Percentiles rank a stretch among this genome's conserved stretches.
These are phyloP conservation scores for Coemansia sp. DNA, from an alignment of 192 early-diverging fungal species.

Conservation along the genomic window DNA sequence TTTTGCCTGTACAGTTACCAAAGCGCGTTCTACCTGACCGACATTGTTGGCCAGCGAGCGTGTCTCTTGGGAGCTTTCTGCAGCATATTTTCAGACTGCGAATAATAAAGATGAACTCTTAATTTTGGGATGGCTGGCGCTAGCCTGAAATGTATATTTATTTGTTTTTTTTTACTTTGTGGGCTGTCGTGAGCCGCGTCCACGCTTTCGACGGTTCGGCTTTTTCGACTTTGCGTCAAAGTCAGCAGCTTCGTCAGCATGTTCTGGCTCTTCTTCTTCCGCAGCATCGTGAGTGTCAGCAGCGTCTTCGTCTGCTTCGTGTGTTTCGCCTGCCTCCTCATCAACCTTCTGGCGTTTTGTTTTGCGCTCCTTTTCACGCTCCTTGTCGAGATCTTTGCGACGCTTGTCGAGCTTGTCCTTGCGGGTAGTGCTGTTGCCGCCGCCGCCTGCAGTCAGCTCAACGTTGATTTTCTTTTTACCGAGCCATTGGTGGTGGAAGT, in stretches of 20 bases:
- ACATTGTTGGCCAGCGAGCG: background rate
- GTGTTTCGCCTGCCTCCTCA: background rate
- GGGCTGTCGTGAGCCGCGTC: conserved; percentile 30
- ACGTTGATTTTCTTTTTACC: conserved; percentile 69
- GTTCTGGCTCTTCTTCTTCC: background rate
- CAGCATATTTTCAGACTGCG: background rate
- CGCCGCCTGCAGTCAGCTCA: conserved; percentile 71
- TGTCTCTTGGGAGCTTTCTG: conserved; percentile 45
- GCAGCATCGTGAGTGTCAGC: background rate
- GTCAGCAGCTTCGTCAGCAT: conserved; percentile 2
- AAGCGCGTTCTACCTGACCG: conserved; percentile 12
- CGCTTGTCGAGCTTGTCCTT: conserved; percentile 37
- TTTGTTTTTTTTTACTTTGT: background rate
- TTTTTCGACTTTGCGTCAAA: conserved; percentile 24
- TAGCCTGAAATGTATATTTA: background rate
- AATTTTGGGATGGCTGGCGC: too few species aligned
- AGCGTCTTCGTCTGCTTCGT: background rate
- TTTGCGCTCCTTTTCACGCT: conserved; percentile 20
- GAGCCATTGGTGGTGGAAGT: conserved; percentile 61
- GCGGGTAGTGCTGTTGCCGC: conserved; percentile 58
- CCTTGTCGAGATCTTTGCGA: conserved; percentile 39
- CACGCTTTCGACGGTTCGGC: conserved; percentile 45
- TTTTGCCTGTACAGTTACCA: conserved; percentile 34
- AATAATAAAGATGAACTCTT: too few species aligned
- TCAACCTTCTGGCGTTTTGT: conserved; percentile 26